Evolutionary conservation across 2,329 filamentous ascomycete genomes (phyloP).

Genomic region (Xenosphaeropsis pyriputrescens): DNA sequence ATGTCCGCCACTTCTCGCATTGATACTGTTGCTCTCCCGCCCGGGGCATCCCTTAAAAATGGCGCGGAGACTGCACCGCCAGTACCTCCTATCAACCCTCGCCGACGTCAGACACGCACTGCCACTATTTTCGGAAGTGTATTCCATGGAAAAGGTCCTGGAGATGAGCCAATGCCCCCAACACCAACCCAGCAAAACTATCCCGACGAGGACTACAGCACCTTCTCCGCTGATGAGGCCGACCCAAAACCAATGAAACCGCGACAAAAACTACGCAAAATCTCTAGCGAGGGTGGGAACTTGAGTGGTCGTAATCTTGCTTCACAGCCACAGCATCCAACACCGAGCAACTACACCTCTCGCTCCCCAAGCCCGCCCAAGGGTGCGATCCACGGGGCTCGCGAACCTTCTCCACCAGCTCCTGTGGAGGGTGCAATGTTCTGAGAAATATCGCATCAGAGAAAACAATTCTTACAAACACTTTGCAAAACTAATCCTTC

Average conservation of each 20-base stretch:
- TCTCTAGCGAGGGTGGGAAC: conserved; percentile 16
- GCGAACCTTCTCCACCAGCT: not conserved
- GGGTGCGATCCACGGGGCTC: conserved; percentile 4
- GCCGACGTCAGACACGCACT: conserved; percentile 14
- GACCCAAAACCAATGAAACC: conserved; percentile 9
- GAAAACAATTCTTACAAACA: no score
- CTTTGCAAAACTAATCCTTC: no score
- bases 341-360: conserved; percentile 11
- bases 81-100: conserved; percentile 18
- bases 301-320: conserved; percentile 7
- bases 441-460: not conserved
- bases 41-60: conserved; percentile 13
- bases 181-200: not conserved
- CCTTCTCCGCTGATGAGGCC: conserved; percentile 16
- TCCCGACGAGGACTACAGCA: conserved; percentile 15
- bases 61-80: conserved; percentile 13
- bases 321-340: no score
- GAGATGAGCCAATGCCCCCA: conserved; percentile 6
- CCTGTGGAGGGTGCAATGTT: not conserved
- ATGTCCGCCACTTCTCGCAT: conserved; percentile 17
- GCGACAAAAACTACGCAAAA: conserved; percentile 14
- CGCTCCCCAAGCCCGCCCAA: conserved; percentile 13
- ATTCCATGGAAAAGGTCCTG: conserved; percentile 11
- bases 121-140: conserved; percentile 14
- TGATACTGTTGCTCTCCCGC: conserved; percentile 16